Conservation (phyloP, 305 asterid genomes). For the Solanum hybrid region DNA sequence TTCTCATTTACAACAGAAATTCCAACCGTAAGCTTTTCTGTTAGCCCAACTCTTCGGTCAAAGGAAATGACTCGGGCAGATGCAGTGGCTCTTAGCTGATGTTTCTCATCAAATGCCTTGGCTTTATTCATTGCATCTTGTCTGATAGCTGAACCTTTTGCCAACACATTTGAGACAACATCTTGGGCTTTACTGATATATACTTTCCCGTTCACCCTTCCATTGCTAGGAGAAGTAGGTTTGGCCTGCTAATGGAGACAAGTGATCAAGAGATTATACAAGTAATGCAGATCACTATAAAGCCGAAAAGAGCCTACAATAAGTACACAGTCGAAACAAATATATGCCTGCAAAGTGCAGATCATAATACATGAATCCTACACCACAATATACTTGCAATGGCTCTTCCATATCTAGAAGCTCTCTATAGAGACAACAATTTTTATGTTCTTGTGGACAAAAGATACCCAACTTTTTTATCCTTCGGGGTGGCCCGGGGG, state of each 20-base stretch:
- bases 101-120: constrained; percentile 94
- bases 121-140: constrained; percentile 95
- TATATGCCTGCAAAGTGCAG: not conserved
- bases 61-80: constrained; percentile 84
- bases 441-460: not conserved
- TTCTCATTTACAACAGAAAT: constrained; percentile 81
- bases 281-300: not conserved
- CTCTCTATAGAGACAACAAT: not conserved
- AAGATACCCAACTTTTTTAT: not conserved
- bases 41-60: constrained; percentile 75
- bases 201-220: constrained; percentile 38
- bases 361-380: not conserved
- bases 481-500: not conserved
- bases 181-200: constrained; percentile 84
- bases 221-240: constrained; percentile 26
- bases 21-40: constrained; percentile 80
- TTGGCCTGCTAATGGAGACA: constrained; percentile 33
- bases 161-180: constrained; percentile 76
- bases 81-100: constrained; percentile 76
- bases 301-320: not conserved
- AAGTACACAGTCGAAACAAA: not conserved
- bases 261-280: constrained; percentile 4
- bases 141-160: constrained; percentile 82
- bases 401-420: not conserved
- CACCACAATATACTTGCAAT: not conserved